Conservation (phyloP, 1,139 yeast species). For the Yamadazyma pseudoaaseri region DNA sequence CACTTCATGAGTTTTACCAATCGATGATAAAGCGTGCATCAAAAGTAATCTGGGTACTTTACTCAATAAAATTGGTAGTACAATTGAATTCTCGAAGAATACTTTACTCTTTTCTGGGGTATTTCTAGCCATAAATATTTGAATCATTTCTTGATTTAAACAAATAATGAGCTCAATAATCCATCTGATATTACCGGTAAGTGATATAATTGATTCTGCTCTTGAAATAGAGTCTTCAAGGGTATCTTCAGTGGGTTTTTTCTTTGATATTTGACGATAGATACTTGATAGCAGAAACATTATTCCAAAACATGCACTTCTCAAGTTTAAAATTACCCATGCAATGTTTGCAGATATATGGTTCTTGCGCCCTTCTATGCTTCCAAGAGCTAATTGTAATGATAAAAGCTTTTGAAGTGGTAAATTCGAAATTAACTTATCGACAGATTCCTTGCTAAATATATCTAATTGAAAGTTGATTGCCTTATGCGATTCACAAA, state of each 20-base stretch:
- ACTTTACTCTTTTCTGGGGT: conserved; percentile 23
- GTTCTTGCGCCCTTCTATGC: conserved; percentile 39
- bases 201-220: conserved; percentile 57
- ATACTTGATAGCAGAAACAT: conserved; percentile 70
- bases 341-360: conserved; percentile 57
- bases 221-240: conserved; percentile 54
- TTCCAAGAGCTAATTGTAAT: conserved; percentile 68
- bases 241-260: conserved; percentile 49
- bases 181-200: conserved; percentile 79
- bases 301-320: conserved; percentile 71
- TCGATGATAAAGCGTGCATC: conserved; percentile 66
- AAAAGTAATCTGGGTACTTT: conserved; percentile 71
- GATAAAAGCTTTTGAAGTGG: conserved; percentile 67
- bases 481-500: conserved; percentile 67
- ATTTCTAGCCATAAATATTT: conserved; percentile 25
- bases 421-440: conserved; percentile 68
- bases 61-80: conserved; percentile 55
- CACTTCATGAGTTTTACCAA: conserved; percentile 65
- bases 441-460: conserved; percentile 65
- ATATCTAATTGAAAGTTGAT: conserved; percentile 65
- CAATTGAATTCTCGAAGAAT: conserved; percentile 35
- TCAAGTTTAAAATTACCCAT: conserved; percentile 64
- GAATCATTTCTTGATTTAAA: conserved; percentile 65
- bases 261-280: conserved; percentile 53
- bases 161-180: conserved; percentile 66